Conservation (phyloP, 352 stramenopile genomes). For the Pythium grandisporangium region DNA sequence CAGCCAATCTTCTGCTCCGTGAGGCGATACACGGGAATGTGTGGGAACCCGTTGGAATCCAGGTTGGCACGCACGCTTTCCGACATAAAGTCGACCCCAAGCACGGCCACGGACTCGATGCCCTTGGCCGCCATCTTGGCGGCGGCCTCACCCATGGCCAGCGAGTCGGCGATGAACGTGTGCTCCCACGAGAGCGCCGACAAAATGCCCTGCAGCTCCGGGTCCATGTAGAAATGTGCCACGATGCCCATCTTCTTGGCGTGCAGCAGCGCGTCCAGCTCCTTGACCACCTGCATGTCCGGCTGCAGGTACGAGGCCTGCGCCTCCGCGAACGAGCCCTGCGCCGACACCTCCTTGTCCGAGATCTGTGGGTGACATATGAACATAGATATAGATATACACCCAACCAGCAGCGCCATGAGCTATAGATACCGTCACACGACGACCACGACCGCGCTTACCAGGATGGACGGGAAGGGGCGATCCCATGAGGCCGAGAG, state of each 20-base stretch:
- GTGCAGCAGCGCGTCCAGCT: constrained; percentile 80
- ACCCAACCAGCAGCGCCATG: too few species aligned
- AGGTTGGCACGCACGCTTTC: constrained; percentile 93
- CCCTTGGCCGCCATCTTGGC: constrained; percentile 90
- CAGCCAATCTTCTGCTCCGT: constrained; percentile 91
- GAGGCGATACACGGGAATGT: constrained; percentile 94
- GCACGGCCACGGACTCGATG: constrained; percentile 89
- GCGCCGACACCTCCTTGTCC: constrained; percentile 59
- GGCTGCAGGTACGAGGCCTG: constrained; percentile 84
- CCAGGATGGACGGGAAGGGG: constrained; percentile 71
- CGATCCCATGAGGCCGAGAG: constrained; percentile 63
- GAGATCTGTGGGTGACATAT: constrained; percentile 33
- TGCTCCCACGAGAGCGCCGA: constrained; percentile 81
- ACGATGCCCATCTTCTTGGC: constrained; percentile 95
- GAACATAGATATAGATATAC: too few species aligned
- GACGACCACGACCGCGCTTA: constrained; percentile 15
- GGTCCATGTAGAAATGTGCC: constrained; percentile 98
- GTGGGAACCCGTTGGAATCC: constrained; percentile 83
- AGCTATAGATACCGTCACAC: background rate
- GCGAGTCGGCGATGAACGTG: constrained; percentile 93
- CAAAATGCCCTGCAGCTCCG: constrained; percentile 90
- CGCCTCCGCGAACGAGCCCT: constrained; percentile 84
- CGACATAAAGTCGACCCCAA: constrained; percentile 98
- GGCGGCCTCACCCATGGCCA: constrained; percentile 96
- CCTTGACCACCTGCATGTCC: constrained; percentile 77